Evolutionary conservation across 2,329 filamentous ascomycete genomes (phyloP).

Genomic region (Verticillium nonalfalfae): DNA sequence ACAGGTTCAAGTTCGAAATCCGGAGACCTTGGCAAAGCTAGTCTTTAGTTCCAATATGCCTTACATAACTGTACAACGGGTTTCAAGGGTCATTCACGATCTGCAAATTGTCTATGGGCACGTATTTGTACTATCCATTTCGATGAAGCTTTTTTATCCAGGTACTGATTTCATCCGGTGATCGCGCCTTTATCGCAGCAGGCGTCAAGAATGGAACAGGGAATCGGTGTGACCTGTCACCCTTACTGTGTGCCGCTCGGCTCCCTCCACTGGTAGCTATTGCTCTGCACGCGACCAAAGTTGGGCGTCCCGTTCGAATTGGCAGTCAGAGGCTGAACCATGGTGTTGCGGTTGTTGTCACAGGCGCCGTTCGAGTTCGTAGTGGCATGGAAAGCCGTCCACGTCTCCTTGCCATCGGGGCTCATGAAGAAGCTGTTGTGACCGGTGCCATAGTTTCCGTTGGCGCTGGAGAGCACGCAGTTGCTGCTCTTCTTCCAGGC

Average conservation of each 20-base stretch:
- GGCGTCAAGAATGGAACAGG: too few relatives aligned
- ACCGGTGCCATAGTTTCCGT: slow-evolving; percentile 50
- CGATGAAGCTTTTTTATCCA: too few relatives aligned
- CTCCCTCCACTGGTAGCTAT: slow-evolving; percentile 15
- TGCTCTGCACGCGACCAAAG: slow-evolving; percentile 32
- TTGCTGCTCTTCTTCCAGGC: slow-evolving; percentile 47
- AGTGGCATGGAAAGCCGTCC: slow-evolving; percentile 51
- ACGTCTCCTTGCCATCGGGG: slow-evolving; percentile 46
- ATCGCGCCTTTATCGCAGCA: too few relatives aligned
- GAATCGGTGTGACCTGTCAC: too few relatives aligned
- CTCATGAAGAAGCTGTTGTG: slow-evolving; percentile 54
- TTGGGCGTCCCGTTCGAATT: slow-evolving; percentile 44
- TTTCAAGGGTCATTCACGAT: too few relatives aligned
- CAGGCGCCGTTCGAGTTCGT: slow-evolving; percentile 40
- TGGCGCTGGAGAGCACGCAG: slow-evolving; percentile 43
- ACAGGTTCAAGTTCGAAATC: too few relatives aligned
- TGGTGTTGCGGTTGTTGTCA: slow-evolving; percentile 46
- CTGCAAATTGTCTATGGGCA: too few relatives aligned
- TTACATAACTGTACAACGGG: too few relatives aligned
- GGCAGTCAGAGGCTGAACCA: slow-evolving; percentile 42
- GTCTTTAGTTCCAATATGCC: too few relatives aligned
- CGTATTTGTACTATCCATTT: too few relatives aligned
- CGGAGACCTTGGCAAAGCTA: too few relatives aligned
- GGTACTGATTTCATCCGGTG: too few relatives aligned
- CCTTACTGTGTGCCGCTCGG: slow-evolving; percentile 3